Base-by-base conservation (phyloP, 139 green algal genomes). In the Coelastrella sp. region DNA sequence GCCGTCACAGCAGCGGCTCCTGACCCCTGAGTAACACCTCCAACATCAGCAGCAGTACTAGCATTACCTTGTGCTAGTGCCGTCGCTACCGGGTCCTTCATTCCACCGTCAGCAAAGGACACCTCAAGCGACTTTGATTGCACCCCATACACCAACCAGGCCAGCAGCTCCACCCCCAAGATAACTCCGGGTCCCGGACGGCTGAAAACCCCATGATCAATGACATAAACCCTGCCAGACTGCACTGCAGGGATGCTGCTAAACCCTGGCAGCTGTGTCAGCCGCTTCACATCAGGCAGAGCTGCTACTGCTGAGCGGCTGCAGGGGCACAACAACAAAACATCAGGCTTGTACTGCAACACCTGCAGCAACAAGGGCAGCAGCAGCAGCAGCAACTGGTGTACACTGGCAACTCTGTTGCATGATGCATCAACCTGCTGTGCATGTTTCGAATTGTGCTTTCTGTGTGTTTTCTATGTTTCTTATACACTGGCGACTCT, bases 281-380 rank as follows among this genome's bases (percentile, higher is more conserved):
- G 75, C 25, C 5, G 51, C 5, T 35, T 4, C 13, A 82, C 51
- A 34, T 69, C 75, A 38, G 51, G 75, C 51, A 67, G 38, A 9
- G 51, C 51, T n/a, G 51, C 75, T 71, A 34, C 75, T 50, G 75
- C 50, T 34, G 32, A 59, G 3, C 75, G 35, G 75, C 75, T 82
- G 75, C 75, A 82, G 11, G 75, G 75, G 17, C 37, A 32, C 35
- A 82, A 34, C 34, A 82, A 32, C 75, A 82, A 50, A 35, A 82
- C 75, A 21, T 71, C 75, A 23, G 75, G 50, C 27, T 2, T 53
- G 23, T 38, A 69, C 17, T 34, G 8, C 50, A 82, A 27, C 37
- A 82, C 45, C 50, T 68, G 73, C 69, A 78, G 40, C 69, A 78
- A 17, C 40, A 67, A 6, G 5, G 25, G 23, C 73, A 81, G 73